Evolutionary conservation across 2,329 filamentous ascomycete genomes (phyloP).

Genomic region (Gaeumannomyces sp.): DNA sequence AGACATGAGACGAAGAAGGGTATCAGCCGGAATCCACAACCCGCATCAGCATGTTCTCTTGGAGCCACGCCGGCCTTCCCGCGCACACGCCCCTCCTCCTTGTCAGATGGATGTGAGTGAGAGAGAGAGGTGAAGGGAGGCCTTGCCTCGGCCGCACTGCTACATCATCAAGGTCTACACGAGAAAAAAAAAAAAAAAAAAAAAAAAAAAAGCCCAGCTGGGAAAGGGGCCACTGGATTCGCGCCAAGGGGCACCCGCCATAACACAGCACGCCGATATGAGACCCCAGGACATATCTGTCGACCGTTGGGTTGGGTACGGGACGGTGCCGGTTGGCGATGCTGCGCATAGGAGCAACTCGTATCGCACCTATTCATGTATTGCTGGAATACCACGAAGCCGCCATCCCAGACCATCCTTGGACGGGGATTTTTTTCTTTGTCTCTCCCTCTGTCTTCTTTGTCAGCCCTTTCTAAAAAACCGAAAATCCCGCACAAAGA

Average conservation of each 20-base stretch:
- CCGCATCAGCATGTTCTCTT: neutral
- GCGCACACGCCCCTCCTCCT: neutral
- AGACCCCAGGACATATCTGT: neutral
- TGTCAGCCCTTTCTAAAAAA: too few species aligned
- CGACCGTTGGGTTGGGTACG: neutral
- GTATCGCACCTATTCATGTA: neutral
- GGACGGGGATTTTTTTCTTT: too few species aligned
- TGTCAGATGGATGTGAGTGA: neutral
- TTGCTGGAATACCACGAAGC: too few species aligned
- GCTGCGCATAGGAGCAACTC: too few species aligned
- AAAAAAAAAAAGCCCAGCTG: too few species aligned
- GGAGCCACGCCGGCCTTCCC: neutral
- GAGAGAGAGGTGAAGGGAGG: too few species aligned
- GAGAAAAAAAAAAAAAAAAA: too few species aligned
- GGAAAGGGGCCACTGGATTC: too few species aligned
- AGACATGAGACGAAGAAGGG: conserved; percentile 12
- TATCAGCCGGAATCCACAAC: conserved; percentile 11
- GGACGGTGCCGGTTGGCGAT: too few species aligned
- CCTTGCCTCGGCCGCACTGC: neutral
- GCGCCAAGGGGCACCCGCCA: neutral
- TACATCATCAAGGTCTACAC: neutral
- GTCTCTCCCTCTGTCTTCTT: too few species aligned
- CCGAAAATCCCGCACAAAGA: too few species aligned
- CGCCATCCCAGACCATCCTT: too few species aligned
- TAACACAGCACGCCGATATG: neutral